Conservation (phyloP, 2,329 filamentous ascomycete species). For the Rhynchosporium graminicola region DNA sequence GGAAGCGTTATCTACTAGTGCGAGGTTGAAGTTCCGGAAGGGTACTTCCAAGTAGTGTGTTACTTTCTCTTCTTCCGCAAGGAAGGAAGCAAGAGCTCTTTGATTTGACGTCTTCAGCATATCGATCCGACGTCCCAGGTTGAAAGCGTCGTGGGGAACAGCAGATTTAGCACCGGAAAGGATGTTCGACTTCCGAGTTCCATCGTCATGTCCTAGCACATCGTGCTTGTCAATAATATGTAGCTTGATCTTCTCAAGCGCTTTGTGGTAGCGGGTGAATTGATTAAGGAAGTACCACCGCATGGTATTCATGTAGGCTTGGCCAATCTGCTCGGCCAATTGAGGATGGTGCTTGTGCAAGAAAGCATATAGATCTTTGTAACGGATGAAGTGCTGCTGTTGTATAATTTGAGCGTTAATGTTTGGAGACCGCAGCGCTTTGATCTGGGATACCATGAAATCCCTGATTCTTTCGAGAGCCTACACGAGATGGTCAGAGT, state of each 20-base stretch:
- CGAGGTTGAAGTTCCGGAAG: constrained; percentile 93
- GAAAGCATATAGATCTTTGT: constrained; percentile 86
- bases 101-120: constrained; percentile 73
- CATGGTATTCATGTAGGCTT: constrained; percentile 98
- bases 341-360: constrained; percentile 77
- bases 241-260: constrained; percentile 81
- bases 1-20: constrained; percentile 88
- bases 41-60: constrained; percentile 86
- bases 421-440: constrained; percentile 87
- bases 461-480: constrained; percentile 94
- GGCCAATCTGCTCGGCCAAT: constrained; percentile 86
- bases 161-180: constrained; percentile 53
- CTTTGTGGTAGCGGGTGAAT: constrained; percentile 83
- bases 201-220: constrained; percentile 77
- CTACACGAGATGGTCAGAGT: constrained; percentile 43
- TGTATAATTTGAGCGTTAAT: constrained; percentile 98
- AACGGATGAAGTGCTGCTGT: constrained; percentile 84
- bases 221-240: constrained; percentile 83
- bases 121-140: constrained; percentile 82
- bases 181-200: constrained; percentile 62
- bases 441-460: constrained; percentile 91
- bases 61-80: constrained; percentile 86
- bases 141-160: constrained; percentile 81
- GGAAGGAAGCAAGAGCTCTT: constrained; percentile 78
- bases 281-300: constrained; percentile 95